Percentiles rank a stretch among this genome's conserved stretches.
These are phyloP conservation scores for Lindgomyces ingoldianus DNA, from an alignment of 495 filamentous ascomycete genomes.

Conservation along the genomic window DNA sequence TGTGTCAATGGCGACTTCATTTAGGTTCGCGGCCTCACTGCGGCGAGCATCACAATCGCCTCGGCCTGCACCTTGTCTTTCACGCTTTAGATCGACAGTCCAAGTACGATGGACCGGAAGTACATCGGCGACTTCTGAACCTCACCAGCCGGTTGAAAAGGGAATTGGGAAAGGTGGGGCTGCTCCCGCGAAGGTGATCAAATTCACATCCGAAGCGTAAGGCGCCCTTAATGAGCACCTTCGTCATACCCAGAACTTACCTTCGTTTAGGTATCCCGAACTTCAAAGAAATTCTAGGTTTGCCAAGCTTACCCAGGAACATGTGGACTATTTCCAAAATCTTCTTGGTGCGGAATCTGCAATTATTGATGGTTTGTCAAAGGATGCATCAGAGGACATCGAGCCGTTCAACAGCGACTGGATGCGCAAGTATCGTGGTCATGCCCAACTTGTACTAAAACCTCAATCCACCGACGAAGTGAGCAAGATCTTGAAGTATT, in stretches of 20 bases:
- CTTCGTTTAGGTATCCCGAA: conserved; percentile 64
- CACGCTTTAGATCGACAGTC: conserved; percentile 18
- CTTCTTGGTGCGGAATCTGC: conserved; percentile 74
- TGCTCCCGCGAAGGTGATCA: conserved; percentile 55
- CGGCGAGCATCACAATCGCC: conserved; percentile 23
- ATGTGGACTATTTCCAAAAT: conserved; percentile 77
- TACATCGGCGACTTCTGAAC: conserved; percentile 48
- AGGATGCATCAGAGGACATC: conserved; percentile 69
- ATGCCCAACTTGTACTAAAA: conserved; percentile 82
- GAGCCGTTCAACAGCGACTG: conserved; percentile 95
- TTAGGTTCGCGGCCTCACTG: conserved; percentile 27
- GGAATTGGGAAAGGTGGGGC: conserved; percentile 40
- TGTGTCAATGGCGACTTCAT: conserved; percentile 34
- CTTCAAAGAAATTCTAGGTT: conserved; percentile 78
- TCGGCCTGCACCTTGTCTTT: background rate
- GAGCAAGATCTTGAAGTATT: conserved; percentile 85
- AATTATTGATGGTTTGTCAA: conserved; percentile 78
- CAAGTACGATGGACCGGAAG: conserved; percentile 34
- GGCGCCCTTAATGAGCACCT: conserved; percentile 1
- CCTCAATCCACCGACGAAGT: conserved; percentile 80
- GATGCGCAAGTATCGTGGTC: conserved; percentile 98
- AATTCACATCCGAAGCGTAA: conserved; percentile 76
- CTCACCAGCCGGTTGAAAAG: conserved; percentile 41
- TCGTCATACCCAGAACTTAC: background rate
- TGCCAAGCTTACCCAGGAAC: conserved; percentile 62